These are phyloP conservation scores for Yarrowia osloensis DNA, from an alignment of 805 yeast species.

Conservation along the genomic window DNA sequence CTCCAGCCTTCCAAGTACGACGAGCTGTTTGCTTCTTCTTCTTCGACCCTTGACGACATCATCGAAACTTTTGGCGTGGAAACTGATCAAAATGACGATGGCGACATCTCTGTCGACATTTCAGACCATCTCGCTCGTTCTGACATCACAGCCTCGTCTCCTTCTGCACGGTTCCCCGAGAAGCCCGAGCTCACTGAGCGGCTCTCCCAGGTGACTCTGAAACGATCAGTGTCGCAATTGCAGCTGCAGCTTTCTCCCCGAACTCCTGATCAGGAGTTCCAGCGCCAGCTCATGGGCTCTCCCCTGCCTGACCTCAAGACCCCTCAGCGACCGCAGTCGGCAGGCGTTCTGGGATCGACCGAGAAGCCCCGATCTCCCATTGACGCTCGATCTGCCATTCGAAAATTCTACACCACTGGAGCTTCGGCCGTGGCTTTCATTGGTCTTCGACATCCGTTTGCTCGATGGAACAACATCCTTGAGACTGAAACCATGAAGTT, in stretches of 20 bases:
- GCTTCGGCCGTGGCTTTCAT: conserved; percentile 28
- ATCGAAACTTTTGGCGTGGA: conserved; percentile 35
- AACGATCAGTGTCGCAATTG: conserved; percentile 11
- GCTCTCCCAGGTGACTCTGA: neutral
- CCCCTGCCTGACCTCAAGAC: neutral
- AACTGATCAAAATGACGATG: neutral
- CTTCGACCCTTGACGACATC: conserved; percentile 38
- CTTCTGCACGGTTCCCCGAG: neutral
- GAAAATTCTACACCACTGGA: conserved; percentile 26
- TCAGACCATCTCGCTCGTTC: conserved; percentile 17
- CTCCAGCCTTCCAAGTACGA: conserved; percentile 4
- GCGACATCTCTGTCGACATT: conserved; percentile 16
- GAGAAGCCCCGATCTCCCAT: conserved; percentile 23
- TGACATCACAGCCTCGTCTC: neutral
- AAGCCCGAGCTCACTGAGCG: conserved; percentile 6
- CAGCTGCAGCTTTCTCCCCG: conserved; percentile 22
- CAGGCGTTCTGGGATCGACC: neutral
- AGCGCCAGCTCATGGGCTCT: conserved; percentile 9
- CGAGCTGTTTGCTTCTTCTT: conserved; percentile 34
- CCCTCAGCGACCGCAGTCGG: conserved; percentile 16
- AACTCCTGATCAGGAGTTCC: conserved; percentile 13
- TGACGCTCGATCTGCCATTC: conserved; percentile 19
- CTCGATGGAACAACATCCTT: conserved; percentile 25
- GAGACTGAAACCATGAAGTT: conserved; percentile 32
- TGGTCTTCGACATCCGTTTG: conserved; percentile 28